Percentiles rank a stretch among this genome's conserved stretches.
Conservation (phyloP, 2,329 filamentous ascomycete species). For the Zelopaecilomyces penicillatus region DNA sequence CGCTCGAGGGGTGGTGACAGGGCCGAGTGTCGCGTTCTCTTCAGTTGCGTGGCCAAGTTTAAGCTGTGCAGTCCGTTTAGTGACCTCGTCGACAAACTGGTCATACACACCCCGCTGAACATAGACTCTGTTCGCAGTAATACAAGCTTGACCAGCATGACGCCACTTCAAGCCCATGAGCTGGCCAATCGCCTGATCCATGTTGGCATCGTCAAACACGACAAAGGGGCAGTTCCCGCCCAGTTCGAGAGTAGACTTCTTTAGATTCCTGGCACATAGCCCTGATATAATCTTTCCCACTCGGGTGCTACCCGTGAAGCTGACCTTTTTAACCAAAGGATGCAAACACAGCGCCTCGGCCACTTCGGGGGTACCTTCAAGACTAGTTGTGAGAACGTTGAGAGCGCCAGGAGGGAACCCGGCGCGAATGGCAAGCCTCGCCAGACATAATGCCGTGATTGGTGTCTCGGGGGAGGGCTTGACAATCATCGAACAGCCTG, state of each 20-base stretch:
- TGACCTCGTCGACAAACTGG: conserved; percentile 47
- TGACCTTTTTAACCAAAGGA: conserved; percentile 50
- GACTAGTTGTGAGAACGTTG: conserved; percentile 37
- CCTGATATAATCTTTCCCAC: conserved; percentile 59
- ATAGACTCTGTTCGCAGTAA: conserved; percentile 54
- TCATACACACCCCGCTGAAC: conserved; percentile 54
- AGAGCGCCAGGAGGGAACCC: conserved; percentile 70
- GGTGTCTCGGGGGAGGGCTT: conserved; percentile 70
- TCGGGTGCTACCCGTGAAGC: conserved; percentile 66
- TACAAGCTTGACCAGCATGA: conserved; percentile 64
- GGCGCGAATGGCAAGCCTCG: conserved; percentile 58
- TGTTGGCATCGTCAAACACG: conserved; percentile 59
- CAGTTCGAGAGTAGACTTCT: conserved; percentile 60
- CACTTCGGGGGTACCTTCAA: conserved; percentile 35
- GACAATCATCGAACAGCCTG: conserved; percentile 67
- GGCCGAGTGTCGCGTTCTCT: conserved; percentile 24
- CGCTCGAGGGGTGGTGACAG: conserved; percentile 24
- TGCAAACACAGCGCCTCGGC: conserved; percentile 40
- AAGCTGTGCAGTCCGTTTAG: conserved; percentile 42
- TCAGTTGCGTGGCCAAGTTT: conserved; percentile 54
- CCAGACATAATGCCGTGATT: conserved; percentile 61
- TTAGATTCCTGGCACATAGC: conserved; percentile 53
- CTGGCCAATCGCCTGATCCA: conserved; percentile 57
- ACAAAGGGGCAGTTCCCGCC: conserved; percentile 63
- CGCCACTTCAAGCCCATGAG: conserved; percentile 60